These are phyloP conservation scores for Isatis tinctoria DNA, from an alignment of 345 rosid genomes.

Conservation along the genomic window DNA sequence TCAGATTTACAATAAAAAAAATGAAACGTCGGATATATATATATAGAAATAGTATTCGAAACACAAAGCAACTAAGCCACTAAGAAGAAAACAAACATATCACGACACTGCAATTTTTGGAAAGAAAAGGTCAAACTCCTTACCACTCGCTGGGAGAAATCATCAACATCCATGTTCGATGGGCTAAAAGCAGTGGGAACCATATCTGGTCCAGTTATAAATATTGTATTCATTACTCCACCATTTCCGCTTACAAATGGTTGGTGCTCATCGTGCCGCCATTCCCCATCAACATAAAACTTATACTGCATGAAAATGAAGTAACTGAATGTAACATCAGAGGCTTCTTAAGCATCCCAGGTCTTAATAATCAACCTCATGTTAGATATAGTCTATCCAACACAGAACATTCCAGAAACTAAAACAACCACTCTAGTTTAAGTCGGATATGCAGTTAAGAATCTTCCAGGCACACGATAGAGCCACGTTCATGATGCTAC, in stretches of 20 bases:
- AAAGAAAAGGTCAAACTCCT: constrained; percentile 13
- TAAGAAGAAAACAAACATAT: neutral
- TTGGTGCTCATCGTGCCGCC: constrained; percentile 85
- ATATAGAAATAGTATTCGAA: neutral
- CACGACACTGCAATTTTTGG: neutral
- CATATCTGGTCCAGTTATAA: constrained; percentile 46
- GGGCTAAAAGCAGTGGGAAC: constrained; percentile 34
- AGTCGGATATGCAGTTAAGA: neutral
- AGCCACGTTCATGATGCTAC: constrained; percentile 3
- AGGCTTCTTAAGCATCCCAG: constrained; percentile 3
- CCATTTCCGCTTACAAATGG: constrained; percentile 49
- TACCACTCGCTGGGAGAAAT: constrained; percentile 47
- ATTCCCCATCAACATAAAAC: constrained; percentile 85
- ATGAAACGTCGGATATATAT: neutral
- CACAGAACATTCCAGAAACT: neutral
- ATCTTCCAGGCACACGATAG: neutral
- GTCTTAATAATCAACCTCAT: neutral
- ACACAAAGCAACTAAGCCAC: constrained; percentile 1
- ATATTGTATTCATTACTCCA: constrained; percentile 71
- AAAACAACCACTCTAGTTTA: neutral
- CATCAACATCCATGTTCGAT: constrained; percentile 83
- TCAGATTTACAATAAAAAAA: neutral
- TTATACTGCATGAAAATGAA: constrained; percentile 65
- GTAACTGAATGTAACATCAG: constrained; percentile 22
- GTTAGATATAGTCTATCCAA: neutral